phyloP scores from a whole-genome alignment of 2,329 filamentous ascomycete species.

The Cytospora mali region DNA sequence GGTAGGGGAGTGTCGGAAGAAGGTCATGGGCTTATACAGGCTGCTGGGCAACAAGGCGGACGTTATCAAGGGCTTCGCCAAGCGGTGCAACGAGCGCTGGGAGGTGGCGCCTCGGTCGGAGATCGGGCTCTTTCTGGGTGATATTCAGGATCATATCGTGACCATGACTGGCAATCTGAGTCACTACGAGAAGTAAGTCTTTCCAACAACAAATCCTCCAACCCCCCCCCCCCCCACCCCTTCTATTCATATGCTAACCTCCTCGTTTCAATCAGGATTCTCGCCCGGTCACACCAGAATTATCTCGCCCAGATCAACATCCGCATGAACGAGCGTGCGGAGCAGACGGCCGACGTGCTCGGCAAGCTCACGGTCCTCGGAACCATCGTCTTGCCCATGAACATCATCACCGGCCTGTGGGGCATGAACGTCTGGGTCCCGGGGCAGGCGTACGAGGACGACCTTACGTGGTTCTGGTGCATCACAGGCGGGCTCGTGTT shows the following conservation, averaged over 20 bases:
- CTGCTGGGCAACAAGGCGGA: conserved; percentile 96
- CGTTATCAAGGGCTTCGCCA: conserved; percentile 98
- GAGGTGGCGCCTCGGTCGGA: conserved; percentile 92
- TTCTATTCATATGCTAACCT: conserved; percentile 4
- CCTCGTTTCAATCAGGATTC: conserved; percentile 59
- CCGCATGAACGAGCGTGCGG: conserved; percentile 95
- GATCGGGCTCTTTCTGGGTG: conserved; percentile 95
- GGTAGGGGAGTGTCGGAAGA: conserved; percentile 93
- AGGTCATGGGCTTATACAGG: conserved; percentile 94
- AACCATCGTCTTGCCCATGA: conserved; percentile 97
- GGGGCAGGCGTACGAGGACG: conserved; percentile 79
- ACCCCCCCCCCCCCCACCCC: conserved; percentile 28
- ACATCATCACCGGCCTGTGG: conserved; percentile 98
- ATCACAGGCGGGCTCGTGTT: conserved; percentile 74
- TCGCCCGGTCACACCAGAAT: conserved; percentile 89
- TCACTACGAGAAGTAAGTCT: conserved; percentile 92
- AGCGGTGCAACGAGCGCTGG: conserved; percentile 97
- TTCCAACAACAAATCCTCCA: not conserved
- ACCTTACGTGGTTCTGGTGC: conserved; percentile 74
- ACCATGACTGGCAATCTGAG: conserved; percentile 97
- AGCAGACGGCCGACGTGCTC: conserved; percentile 92
- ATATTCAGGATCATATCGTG: conserved; percentile 98
- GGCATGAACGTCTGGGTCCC: conserved; percentile 98
- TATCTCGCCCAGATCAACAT: conserved; percentile 99
- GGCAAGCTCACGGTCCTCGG: conserved; percentile 94